phyloP scores from a whole-genome alignment of 768 basidiomycete species.

The Chlorophyllum brunneum region DNA sequence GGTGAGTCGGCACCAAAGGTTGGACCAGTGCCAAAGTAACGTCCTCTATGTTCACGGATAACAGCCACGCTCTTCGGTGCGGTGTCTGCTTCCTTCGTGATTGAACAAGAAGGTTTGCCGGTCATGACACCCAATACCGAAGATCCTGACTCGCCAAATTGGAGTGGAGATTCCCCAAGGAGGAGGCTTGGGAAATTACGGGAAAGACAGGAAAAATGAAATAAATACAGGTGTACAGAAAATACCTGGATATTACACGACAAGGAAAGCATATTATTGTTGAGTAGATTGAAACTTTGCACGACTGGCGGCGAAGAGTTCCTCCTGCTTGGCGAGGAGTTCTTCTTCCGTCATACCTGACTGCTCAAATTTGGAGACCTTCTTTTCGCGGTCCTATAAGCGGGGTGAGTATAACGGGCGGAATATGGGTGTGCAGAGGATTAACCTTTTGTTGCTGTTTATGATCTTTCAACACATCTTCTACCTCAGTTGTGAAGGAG shows the following conservation, averaged over 20 bases:
- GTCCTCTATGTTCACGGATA: slow-evolving; percentile 11
- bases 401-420: slow-evolving; percentile 14
- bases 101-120: slow-evolving; percentile 83
- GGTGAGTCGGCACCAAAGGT: slow-evolving; percentile 39
- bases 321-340: slow-evolving; percentile 81
- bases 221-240: slow-evolving; percentile 33
- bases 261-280: slow-evolving; percentile 36
- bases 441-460: slow-evolving; percentile 92
- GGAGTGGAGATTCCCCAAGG: slow-evolving; percentile 71
- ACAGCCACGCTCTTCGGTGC: slow-evolving; percentile 71
- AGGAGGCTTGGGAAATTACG: slow-evolving; percentile 52
- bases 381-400: slow-evolving; percentile 81
- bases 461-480: slow-evolving; percentile 92
- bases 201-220: slow-evolving; percentile 31
- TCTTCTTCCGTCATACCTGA: slow-evolving; percentile 92
- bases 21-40: not conserved
- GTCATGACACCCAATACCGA: slow-evolving; percentile 30
- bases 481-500: slow-evolving; percentile 83
- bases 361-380: slow-evolving; percentile 83
- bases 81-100: slow-evolving; percentile 76
- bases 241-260: slow-evolving; percentile 27
- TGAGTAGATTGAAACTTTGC: slow-evolving; percentile 70
- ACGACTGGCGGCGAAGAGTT: slow-evolving; percentile 88
- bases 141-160: slow-evolving; percentile 30
- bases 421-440: not conserved